These are phyloP conservation scores for Hypoxylon sp. DNA, from an alignment of 2,329 filamentous ascomycete genomes.

Conservation along the genomic window DNA sequence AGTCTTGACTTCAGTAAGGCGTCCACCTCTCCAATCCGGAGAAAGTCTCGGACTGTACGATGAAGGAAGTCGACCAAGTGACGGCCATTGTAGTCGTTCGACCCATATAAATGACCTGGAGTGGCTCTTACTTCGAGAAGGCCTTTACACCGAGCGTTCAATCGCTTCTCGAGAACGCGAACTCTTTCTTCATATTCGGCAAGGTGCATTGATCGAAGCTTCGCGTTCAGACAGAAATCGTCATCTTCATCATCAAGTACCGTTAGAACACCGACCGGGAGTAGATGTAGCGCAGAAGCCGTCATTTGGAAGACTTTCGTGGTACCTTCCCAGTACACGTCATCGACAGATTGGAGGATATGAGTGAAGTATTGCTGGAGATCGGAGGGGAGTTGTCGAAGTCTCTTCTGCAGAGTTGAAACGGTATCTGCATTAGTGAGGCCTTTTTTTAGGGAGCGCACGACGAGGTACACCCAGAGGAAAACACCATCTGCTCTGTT, in stretches of 20 bases:
- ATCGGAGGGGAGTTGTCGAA: neutral
- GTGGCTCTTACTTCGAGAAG: conserved; percentile 7
- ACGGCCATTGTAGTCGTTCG: neutral
- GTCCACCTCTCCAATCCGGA: neutral
- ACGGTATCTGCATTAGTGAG: neutral
- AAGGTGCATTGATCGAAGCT: neutral
- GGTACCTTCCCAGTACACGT: neutral
- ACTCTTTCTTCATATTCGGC: neutral
- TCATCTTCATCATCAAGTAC: conserved; percentile 1
- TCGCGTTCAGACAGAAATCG: neutral
- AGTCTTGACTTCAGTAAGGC: neutral
- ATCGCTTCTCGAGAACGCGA: neutral
- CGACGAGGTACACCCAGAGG: conserved; percentile 44
- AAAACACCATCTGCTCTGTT: conserved; percentile 41
- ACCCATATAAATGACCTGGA: neutral
- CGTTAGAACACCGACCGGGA: neutral
- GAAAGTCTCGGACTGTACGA: conserved; percentile 11
- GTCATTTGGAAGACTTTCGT: neutral
- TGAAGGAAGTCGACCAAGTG: conserved; percentile 16
- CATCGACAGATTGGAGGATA: neutral
- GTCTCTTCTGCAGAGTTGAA: neutral
- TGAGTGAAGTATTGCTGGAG: neutral
- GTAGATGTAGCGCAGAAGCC: neutral
- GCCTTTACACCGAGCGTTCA: conserved; percentile 10
- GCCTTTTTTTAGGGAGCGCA: conserved; percentile 29